Percentiles rank a stretch among this genome's conserved stretches.
These are phyloP conservation scores for Tylopilus orsonianus DNA, from an alignment of 1,284 basidiomycete genomes.

Conservation along the genomic window DNA sequence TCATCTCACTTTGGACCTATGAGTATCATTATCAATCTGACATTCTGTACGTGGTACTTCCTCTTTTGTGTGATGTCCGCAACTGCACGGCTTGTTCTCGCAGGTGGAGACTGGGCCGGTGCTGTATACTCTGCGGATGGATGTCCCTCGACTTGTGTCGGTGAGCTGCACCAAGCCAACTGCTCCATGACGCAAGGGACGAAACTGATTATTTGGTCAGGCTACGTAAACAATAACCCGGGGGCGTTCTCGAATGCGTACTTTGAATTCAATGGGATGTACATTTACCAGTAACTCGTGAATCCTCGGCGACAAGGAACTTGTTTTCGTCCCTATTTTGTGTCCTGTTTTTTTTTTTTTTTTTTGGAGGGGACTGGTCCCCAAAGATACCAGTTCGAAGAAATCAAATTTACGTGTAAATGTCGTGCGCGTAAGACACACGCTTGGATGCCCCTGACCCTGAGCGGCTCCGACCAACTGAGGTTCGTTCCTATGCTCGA, in stretches of 20 bases:
- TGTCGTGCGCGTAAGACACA: neutral
- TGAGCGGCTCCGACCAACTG: no score
- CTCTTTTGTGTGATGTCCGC: neutral
- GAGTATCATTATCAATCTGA: constrained; percentile 26
- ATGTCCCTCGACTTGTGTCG: constrained; percentile 35
- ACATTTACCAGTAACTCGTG: constrained; percentile 19
- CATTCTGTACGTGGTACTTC: constrained; percentile 27
- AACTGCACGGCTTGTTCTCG: neutral
- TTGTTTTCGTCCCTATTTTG: neutral
- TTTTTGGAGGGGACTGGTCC: neutral
- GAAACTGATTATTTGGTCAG: constrained; percentile 2
- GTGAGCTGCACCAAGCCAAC: constrained; percentile 23
- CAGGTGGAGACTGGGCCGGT: constrained; percentile 46
- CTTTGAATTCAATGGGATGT: constrained; percentile 30
- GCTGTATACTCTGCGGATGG: constrained; percentile 28
- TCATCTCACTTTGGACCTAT: constrained; percentile 20
- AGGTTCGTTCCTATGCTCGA: no score
- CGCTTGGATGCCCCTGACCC: no score
- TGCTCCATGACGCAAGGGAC: neutral
- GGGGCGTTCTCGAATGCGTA: constrained; percentile 22
- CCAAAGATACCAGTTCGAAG: neutral
- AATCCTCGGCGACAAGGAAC: neutral
- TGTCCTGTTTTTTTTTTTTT: neutral
- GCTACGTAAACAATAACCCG: constrained; percentile 20
- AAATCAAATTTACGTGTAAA: neutral